Percentiles rank a stretch among this genome's conserved stretches.
Evolutionary conservation across 2,329 filamentous ascomycete species (phyloP).

Genomic region (Pestalotiopsis sp.): DNA sequence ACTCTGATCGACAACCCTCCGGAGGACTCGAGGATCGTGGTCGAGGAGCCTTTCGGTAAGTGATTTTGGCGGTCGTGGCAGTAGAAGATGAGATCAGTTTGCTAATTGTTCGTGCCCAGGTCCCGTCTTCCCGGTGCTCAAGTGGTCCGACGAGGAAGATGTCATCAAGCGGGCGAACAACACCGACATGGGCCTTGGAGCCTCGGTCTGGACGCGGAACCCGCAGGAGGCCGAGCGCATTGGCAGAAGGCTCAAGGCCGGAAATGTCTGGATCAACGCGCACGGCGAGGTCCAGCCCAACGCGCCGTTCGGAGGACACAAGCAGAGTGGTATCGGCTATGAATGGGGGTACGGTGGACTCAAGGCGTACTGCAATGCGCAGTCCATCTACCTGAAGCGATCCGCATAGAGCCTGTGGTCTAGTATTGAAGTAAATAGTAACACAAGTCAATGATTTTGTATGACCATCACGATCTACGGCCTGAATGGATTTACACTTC

Average conservation of each 20-base stretch:
- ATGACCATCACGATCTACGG: no score
- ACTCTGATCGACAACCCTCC: slow-evolving; percentile 62
- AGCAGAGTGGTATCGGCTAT: slow-evolving; percentile 51
- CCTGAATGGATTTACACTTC: no score
- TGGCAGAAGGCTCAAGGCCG: slow-evolving; percentile 49
- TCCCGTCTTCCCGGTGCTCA: slow-evolving; percentile 44
- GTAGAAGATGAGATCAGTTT: neutral
- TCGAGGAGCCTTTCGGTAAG: slow-evolving; percentile 63
- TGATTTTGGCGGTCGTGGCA: neutral
- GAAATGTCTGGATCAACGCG: slow-evolving; percentile 55
- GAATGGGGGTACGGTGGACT: slow-evolving; percentile 46
- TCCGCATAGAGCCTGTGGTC: neutral
- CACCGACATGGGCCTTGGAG: slow-evolving; percentile 52
- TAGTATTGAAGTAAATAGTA: neutral
- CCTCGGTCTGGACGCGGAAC: slow-evolving; percentile 54
- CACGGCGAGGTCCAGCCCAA: slow-evolving; percentile 40
- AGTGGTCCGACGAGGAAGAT: slow-evolving; percentile 44
- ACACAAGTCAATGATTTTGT: no score
- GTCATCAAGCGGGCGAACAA: slow-evolving; percentile 49
- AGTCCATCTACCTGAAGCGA: slow-evolving; percentile 17
- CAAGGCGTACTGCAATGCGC: slow-evolving; percentile 34
- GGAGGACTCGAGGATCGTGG: slow-evolving; percentile 55
- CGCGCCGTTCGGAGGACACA: slow-evolving; percentile 52
- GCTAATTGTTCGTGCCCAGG: slow-evolving; percentile 13
- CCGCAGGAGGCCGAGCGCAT: slow-evolving; percentile 47